Evolutionary conservation across 2,329 filamentous ascomycete genomes (phyloP).

Genomic region (Lecanicillium sp.): DNA sequence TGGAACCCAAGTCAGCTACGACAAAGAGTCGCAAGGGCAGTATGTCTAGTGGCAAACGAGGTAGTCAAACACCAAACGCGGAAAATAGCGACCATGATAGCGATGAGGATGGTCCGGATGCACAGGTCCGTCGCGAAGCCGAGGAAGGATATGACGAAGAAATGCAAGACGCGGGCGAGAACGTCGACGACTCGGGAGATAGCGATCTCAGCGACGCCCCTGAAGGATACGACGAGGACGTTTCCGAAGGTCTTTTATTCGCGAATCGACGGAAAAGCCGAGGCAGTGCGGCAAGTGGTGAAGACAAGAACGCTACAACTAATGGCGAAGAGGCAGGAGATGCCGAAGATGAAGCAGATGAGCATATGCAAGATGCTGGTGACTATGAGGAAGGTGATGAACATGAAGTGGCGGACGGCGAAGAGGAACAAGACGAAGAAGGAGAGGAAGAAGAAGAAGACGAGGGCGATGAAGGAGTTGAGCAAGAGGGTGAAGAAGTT

Average conservation of each 20-base stretch:
- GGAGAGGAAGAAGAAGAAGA: slow-evolving; percentile 1
- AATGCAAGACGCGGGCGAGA: slow-evolving; percentile 36
- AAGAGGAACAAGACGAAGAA: slow-evolving; percentile 3
- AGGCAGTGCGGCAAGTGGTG: slow-evolving; percentile 17
- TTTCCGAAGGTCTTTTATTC: slow-evolving; percentile 44
- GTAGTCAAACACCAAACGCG: slow-evolving; percentile 29
- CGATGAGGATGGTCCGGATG: slow-evolving; percentile 32
- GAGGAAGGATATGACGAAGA: slow-evolving; percentile 26
- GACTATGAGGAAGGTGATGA: slow-evolving; percentile 16
- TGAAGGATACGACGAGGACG: slow-evolving; percentile 48
- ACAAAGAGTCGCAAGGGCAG: slow-evolving; percentile 43
- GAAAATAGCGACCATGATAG: slow-evolving; percentile 27
- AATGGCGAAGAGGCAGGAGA: slow-evolving; percentile 24
- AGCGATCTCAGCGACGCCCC: slow-evolving; percentile 61
- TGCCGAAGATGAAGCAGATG: slow-evolving; percentile 11
- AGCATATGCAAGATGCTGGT: slow-evolving; percentile 15
- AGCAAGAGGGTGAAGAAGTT: slow-evolving; percentile 5
- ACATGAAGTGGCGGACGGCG: slow-evolving; percentile 8
- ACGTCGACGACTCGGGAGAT: slow-evolving; percentile 49
- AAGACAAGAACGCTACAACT: slow-evolving; percentile 26
- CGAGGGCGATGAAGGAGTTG: slow-evolving; percentile 4
- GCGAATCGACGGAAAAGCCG: slow-evolving; percentile 25
- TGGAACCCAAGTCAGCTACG: slow-evolving; percentile 37
- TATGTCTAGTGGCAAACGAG: slow-evolving; percentile 40
- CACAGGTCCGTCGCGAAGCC: slow-evolving; percentile 27